phyloP scores from a whole-genome alignment of 495 filamentous ascomycete species.

The Hypoxylon rickii region DNA sequence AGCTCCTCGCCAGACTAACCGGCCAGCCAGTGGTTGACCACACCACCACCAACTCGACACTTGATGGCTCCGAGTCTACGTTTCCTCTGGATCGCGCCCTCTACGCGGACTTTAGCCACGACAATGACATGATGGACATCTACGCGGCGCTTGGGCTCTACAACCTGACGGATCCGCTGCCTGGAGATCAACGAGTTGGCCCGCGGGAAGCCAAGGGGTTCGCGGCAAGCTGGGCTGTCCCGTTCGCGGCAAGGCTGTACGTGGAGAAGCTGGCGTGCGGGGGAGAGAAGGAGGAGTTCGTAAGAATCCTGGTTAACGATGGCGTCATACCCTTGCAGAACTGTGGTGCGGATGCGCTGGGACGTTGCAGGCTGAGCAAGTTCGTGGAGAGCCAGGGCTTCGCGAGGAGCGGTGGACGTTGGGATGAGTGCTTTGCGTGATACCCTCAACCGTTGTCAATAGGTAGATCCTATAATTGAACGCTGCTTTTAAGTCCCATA shows the following conservation, averaged over 20 bases:
- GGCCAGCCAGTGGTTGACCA: slow-evolving; percentile 64
- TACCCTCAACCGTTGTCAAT: neutral
- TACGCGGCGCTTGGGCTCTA: slow-evolving; percentile 77
- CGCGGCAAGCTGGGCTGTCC: slow-evolving; percentile 74
- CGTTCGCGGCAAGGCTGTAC: slow-evolving; percentile 77
- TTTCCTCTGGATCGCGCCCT: slow-evolving; percentile 70
- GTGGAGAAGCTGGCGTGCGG: slow-evolving; percentile 82
- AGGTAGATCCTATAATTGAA: neutral
- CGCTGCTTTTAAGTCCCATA: slow-evolving; percentile 4
- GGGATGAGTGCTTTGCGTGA: slow-evolving; percentile 68
- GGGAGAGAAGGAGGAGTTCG: slow-evolving; percentile 57
- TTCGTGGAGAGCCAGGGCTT: slow-evolving; percentile 77
- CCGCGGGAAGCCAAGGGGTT: slow-evolving; percentile 58
- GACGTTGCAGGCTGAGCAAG: slow-evolving; percentile 64
- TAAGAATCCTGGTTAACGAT: slow-evolving; percentile 81
- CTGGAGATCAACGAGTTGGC: slow-evolving; percentile 47
- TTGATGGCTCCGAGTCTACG: slow-evolving; percentile 62
- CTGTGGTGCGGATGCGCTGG: slow-evolving; percentile 68
- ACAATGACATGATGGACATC: slow-evolving; percentile 78
- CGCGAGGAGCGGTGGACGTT: slow-evolving; percentile 68
- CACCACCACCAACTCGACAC: slow-evolving; percentile 73
- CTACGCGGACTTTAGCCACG: slow-evolving; percentile 88
- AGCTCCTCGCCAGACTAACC: slow-evolving; percentile 80
- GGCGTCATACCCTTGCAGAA: slow-evolving; percentile 70
- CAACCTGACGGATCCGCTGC: slow-evolving; percentile 57